Percentiles rank a stretch among this genome's conserved stretches.
Evolutionary conservation across 192 early-diverging fungal genomes (phyloP).

Genomic region (Gryganskiella cystojenkinii): DNA sequence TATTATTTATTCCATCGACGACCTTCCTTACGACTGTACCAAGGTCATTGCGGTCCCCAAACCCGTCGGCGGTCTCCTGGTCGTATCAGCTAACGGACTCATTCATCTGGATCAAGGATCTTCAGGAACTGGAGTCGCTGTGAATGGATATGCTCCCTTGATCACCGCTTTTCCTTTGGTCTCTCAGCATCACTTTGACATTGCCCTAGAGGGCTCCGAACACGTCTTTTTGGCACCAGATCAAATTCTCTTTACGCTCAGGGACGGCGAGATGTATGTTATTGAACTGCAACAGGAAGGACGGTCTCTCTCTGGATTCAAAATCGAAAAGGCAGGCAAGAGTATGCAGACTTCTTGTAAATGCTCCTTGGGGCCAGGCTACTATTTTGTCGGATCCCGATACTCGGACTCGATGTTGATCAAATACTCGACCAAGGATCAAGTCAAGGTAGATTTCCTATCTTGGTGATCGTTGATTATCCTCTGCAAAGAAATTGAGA

Average conservation of each 20-base stretch:
- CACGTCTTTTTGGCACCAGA: slow-evolving; percentile 75
- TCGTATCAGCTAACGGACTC: slow-evolving; percentile 82
- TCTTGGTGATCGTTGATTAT: neutral
- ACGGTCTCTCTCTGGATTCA: slow-evolving; percentile 80
- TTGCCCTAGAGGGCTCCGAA: slow-evolving; percentile 77
- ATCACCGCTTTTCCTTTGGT: slow-evolving; percentile 63
- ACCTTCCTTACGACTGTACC: slow-evolving; percentile 87
- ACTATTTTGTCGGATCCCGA: slow-evolving; percentile 79
- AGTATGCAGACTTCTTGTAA: slow-evolving; percentile 67
- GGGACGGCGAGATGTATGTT: slow-evolving; percentile 77
- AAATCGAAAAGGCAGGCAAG: slow-evolving; percentile 59
- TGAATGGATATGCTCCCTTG: slow-evolving; percentile 74
- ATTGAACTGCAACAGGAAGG: slow-evolving; percentile 82
- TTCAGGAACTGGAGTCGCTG: slow-evolving; percentile 76
- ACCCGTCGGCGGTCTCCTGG: slow-evolving; percentile 88
- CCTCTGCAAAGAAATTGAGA: too few species aligned
- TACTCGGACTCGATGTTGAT: slow-evolving; percentile 78
- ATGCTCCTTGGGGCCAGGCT: slow-evolving; percentile 55
- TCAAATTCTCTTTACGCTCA: slow-evolving; percentile 75
- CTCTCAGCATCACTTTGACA: slow-evolving; percentile 63
- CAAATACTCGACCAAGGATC: slow-evolving; percentile 60
- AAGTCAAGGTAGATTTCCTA: slow-evolving; percentile 25
- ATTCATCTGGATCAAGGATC: slow-evolving; percentile 89
- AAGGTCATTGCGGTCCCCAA: slow-evolving; percentile 78
- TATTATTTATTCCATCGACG: slow-evolving; percentile 79